These are phyloP conservation scores for Russula dissimulans DNA, from an alignment of 768 basidiomycete species.

Conservation along the genomic window DNA sequence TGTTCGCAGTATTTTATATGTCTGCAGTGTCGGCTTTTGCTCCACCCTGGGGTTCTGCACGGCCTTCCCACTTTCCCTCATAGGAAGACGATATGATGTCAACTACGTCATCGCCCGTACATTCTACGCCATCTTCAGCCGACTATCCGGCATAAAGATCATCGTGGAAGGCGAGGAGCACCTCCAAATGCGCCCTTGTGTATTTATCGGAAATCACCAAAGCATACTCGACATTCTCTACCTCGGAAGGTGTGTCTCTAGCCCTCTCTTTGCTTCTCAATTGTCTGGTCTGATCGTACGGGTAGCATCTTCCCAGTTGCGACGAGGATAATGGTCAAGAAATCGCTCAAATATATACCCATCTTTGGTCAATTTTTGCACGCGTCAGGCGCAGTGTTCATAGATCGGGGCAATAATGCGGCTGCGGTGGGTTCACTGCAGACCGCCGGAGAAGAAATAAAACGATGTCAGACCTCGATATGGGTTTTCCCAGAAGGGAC, in stretches of 20 bases:
- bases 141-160: constrained; percentile 54
- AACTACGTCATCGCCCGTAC: constrained; percentile 75
- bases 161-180: constrained; percentile 84
- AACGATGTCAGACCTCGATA: constrained; percentile 55
- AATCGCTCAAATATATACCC: constrained; percentile 76
- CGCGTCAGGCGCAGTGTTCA: constrained; percentile 82
- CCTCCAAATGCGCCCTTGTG: constrained; percentile 57
- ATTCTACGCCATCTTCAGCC: constrained; percentile 66
- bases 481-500: constrained; percentile 99
- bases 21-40: constrained; percentile 57
- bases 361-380: constrained; percentile 84
- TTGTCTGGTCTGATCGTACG: constrained; percentile 3
- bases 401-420: constrained; percentile 75
- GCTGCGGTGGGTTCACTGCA: constrained; percentile 67
- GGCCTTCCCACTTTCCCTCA: constrained; percentile 52
- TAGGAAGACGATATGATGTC: constrained; percentile 67
- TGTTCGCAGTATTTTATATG: constrained; percentile 61
- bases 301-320: constrained; percentile 59
- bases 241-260: constrained; percentile 56
- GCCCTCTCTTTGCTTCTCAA: neutral
- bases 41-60: constrained; percentile 62
- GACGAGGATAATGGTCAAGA: constrained; percentile 88
- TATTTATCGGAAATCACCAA: constrained; percentile 87
- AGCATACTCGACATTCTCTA: constrained; percentile 84
- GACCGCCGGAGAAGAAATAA: constrained; percentile 74